phyloP scores from a whole-genome alignment of 1,284 basidiomycete genomes.

The Puccinia hordei region DNA sequence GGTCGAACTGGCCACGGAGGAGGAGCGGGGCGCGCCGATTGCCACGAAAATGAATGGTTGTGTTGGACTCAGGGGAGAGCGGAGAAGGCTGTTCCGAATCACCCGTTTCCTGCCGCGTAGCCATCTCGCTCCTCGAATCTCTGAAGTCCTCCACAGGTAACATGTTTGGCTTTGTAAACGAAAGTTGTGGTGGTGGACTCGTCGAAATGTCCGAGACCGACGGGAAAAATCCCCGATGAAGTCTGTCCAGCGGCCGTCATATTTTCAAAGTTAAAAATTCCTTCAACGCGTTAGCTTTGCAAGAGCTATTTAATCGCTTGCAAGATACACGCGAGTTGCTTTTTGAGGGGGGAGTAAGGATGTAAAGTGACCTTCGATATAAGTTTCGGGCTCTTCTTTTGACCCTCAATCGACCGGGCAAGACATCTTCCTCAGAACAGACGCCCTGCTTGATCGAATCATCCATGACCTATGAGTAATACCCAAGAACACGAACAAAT shows the following conservation, averaged over 20 bases:
- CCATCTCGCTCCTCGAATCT: not conserved
- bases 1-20: constrained; percentile 77
- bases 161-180: constrained; percentile 44
- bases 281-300: not conserved
- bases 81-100: not conserved
- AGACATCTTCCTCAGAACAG: constrained; percentile 54
- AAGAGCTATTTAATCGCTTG: not conserved
- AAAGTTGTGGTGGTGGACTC: constrained; percentile 34
- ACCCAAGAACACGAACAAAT: constrained; percentile 62
- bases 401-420: constrained; percentile 82
- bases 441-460: constrained; percentile 49
- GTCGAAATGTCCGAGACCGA: constrained; percentile 42
- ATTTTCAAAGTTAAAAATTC: no score
- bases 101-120: no score
- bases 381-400: constrained; percentile 71
- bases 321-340: not conserved
- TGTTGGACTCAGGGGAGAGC: constrained; percentile 37
- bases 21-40: constrained; percentile 54
- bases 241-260: not conserved
- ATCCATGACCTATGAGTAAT: constrained; percentile 43
- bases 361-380: constrained; percentile 68
- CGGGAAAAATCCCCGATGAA: constrained; percentile 50
- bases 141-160: constrained; percentile 2
- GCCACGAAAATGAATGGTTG: constrained; percentile 30
- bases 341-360: not conserved